A percentile compares a stretch with the other conserved stretches of the same genome.
Conservation (phyloP, 495 filamentous ascomycete genomes). For the Neurospora tetraspora region DNA sequence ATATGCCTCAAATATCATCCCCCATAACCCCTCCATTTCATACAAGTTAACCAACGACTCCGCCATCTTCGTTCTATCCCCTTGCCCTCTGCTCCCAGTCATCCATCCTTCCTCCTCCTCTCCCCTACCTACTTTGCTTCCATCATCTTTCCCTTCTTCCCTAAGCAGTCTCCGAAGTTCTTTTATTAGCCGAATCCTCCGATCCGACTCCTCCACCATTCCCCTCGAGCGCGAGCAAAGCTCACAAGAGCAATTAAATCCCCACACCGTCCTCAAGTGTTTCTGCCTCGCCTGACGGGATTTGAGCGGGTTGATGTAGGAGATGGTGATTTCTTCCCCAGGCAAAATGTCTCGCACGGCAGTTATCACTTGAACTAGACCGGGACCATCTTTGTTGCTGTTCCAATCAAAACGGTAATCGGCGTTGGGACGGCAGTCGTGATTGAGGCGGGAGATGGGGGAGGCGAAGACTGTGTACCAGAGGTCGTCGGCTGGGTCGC, state of each 20-base stretch:
- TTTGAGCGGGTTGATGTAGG: conserved; percentile 30
- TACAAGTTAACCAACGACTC: conserved; percentile 27
- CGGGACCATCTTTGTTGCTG: conserved; percentile 8
- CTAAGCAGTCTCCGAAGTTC: conserved; percentile 1
- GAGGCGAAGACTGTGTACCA: conserved; percentile 19
- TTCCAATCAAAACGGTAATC: conserved; percentile 31
- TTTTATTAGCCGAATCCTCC: conserved; percentile 22
- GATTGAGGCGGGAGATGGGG: conserved; percentile 32
- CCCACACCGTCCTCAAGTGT: conserved; percentile 25
- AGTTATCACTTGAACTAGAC: conserved; percentile 26
- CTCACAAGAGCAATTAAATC: conserved; percentile 29
- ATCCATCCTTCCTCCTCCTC: conserved; percentile 21
- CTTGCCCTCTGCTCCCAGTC: background rate
- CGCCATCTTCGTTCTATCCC: conserved; percentile 22
- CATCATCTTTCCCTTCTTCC: conserved; percentile 17
- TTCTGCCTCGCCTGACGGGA: conserved; percentile 14
- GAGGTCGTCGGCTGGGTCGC: conserved; percentile 10
- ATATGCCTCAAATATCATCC: conserved; percentile 27
- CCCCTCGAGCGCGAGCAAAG: conserved; percentile 17
- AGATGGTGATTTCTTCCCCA: conserved; percentile 30
- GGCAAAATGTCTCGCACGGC: conserved; percentile 25
- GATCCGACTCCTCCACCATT: conserved; percentile 21
- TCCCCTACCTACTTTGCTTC: background rate
- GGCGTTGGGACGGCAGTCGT: conserved; percentile 35
- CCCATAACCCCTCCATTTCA: conserved; percentile 27